Evolutionary conservation across 257 asterid species (phyloP).

Genomic region (Orobanche coerulescens): DNA sequence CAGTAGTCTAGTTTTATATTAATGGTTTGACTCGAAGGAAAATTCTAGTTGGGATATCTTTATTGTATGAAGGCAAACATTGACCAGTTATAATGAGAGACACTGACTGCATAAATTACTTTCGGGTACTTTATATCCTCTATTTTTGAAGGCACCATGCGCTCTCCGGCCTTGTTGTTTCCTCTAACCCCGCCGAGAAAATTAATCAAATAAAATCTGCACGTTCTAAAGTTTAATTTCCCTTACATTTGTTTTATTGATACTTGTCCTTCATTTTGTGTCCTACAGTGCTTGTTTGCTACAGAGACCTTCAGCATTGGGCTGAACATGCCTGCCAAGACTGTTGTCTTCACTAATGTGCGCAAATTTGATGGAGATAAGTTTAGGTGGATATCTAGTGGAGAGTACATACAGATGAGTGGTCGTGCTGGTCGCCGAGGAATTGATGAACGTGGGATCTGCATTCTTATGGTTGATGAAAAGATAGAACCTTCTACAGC

Average conservation of each 20-base stretch:
- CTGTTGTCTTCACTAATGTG: constrained; percentile 94
- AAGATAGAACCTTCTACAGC: constrained; percentile 92
- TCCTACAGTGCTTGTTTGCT: constrained; percentile 83
- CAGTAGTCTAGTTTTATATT: not conserved
- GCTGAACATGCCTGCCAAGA: constrained; percentile 98
- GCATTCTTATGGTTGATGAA: constrained; percentile 99
- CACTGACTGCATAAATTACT: not conserved
- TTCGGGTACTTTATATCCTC: constrained; percentile 1
- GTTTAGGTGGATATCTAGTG: constrained; percentile 96
- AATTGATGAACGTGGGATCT: constrained; percentile 94
- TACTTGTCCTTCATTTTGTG: constrained; percentile 19
- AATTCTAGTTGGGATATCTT: too few relatives aligned
- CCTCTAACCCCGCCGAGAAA: not conserved
- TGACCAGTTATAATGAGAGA: not conserved
- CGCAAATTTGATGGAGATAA: constrained; percentile 96
- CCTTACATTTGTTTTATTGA: constrained; percentile 16
- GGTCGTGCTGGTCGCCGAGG: constrained; percentile 99
- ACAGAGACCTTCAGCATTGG: constrained; percentile 99
- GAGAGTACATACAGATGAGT: constrained; percentile 99
- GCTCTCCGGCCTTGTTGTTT: constrained; percentile 16
- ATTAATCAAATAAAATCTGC: not conserved
- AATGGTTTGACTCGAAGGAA: not conserved
- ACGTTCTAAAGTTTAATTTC: not conserved
- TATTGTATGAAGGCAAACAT: not conserved
- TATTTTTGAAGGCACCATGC: constrained; percentile 5